A percentile compares a stretch with the other conserved stretches of the same genome.
Evolutionary conservation across 2,329 filamentous ascomycete genomes (phyloP).

Genomic region (Diplodia scrobiculata): DNA sequence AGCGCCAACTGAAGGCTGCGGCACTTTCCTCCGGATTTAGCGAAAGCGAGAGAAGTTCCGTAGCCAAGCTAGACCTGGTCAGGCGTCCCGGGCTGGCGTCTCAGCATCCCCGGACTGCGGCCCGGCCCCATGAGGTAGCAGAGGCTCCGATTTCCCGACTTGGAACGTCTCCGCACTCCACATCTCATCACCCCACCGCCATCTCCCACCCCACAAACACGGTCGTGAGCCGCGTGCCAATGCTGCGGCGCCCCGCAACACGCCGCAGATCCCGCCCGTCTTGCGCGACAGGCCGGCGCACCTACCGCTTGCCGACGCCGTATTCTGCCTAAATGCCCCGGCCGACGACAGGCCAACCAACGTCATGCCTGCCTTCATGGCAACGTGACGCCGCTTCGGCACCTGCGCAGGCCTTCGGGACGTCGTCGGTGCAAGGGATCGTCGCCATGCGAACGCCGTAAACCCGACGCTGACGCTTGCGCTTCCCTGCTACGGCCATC

Average conservation of each 20-base stretch:
- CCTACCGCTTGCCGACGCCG: background rate
- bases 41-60: background rate
- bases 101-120: background rate
- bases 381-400: background rate
- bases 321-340: constrained; percentile 19
- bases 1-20: background rate
- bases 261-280: constrained; percentile 19
- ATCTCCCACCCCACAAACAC: constrained; percentile 21
- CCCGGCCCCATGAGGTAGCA: background rate
- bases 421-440: constrained; percentile 14
- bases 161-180: constrained; percentile 15
- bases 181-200: constrained; percentile 22
- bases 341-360: background rate
- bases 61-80: background rate
- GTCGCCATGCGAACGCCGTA: background rate
- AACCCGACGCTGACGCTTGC: constrained; percentile 1
- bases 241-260: constrained; percentile 13
- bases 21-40: background rate
- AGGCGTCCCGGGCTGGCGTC: background rate
- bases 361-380: constrained; percentile 2
- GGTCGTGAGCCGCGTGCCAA: constrained; percentile 5
- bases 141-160: constrained; percentile 7
- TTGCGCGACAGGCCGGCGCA: background rate
- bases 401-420: constrained; percentile 17
- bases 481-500: constrained; percentile 3